Evolutionary conservation across 169 alveolate species (phyloP), one percentile per base, ranked within the genome.

Genomic region (Babesia sp.): DNA sequence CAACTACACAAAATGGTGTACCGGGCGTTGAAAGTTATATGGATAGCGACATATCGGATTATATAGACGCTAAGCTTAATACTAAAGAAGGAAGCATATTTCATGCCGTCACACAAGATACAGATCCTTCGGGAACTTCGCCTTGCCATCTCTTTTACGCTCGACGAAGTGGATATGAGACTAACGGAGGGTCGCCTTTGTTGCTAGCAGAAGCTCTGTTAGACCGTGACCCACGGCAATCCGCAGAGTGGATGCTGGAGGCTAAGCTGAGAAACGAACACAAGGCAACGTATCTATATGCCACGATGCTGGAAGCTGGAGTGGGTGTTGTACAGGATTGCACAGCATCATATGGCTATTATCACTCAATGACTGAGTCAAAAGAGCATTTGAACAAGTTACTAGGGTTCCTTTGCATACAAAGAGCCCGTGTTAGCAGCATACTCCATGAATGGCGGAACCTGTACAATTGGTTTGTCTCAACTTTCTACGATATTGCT

Each of bases 251-350:
- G 85, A 84, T 74, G 28, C 55, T 54, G 8, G 59, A 72, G 44
- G 74, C 87, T 22, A 72, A 71, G 68, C 37, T 61, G 60, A 18
- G 57, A 5, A 68, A 67, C 53, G 74, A 73, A 36, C 53, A 45
- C 33, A 81, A 71, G 81, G 89, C 81, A 2, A 50, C 55, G 3
- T 81, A 81, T 81, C 55, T 81, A 51, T 73, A 71, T 50, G 89
- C 89, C 2, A 72, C 69, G 54, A 71, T 81, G 85, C 71, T 81
- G 37, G 89, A 81, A 36, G 85, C 82, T 20, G 89, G 89, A 12
- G 26, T 51, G 20, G 89, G 89, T 16, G 75, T 77, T 4, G 41
- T 71, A n/a, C 76, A 72, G 53, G 72, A 81, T 50, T 81, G 89
- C 39, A 50, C 55, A 20, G 73, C 68, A 3, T 41, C 89, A 2